These are phyloP conservation scores for Chytriomyces sp. DNA, from an alignment of 192 early-diverging fungal genomes.

Conservation along the genomic window DNA sequence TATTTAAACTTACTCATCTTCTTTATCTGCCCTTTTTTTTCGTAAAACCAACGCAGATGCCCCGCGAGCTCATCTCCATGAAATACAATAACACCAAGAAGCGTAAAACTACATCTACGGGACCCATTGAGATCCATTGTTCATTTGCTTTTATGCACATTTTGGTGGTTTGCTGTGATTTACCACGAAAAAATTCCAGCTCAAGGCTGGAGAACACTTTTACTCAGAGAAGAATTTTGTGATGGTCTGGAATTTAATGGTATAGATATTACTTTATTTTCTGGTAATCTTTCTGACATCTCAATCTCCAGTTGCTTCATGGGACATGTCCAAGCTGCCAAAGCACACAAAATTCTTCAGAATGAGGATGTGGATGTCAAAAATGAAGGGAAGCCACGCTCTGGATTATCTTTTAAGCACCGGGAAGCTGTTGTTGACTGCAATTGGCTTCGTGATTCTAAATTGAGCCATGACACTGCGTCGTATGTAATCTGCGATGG, in stretches of 20 bases:
- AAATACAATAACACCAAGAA: neutral
- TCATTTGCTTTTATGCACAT: neutral
- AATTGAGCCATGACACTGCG: neutral
- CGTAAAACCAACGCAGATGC: neutral
- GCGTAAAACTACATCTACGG: neutral
- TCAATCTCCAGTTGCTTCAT: neutral
- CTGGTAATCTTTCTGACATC: neutral
- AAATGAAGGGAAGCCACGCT: neutral
- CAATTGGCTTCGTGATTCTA: neutral
- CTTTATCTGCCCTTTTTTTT: neutral
- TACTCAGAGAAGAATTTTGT: neutral
- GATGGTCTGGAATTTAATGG: neutral
- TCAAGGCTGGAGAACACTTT: neutral
- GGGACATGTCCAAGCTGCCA: neutral
- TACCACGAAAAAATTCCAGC: neutral
- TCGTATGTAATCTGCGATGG: neutral
- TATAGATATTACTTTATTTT: neutral
- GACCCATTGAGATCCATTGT: neutral
- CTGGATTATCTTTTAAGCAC: neutral
- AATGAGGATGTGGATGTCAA: neutral
- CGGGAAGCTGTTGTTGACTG: neutral
- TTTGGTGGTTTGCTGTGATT: neutral
- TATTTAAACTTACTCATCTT: neutral
- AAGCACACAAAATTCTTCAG: neutral
- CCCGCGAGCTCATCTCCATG: neutral